These are phyloP conservation scores for Kwoniella bestiolae DNA, from an alignment of 768 basidiomycete species.

Conservation along the genomic window DNA sequence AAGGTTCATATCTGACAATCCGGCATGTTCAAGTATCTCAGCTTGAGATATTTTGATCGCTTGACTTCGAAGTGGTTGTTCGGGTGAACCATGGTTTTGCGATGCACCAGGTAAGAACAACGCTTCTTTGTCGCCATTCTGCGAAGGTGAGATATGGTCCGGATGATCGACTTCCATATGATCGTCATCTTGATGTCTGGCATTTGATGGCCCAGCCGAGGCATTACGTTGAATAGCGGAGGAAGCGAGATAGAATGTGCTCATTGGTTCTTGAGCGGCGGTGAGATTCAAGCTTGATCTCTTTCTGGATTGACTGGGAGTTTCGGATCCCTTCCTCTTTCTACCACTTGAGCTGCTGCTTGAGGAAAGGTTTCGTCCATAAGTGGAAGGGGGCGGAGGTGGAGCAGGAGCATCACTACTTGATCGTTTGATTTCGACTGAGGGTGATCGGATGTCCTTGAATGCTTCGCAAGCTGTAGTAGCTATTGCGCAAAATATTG, in stretches of 20 bases:
- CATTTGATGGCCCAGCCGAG: neutral
- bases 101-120: slow-evolving; percentile 16
- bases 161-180: neutral
- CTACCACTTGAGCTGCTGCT: neutral
- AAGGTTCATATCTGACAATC: slow-evolving; percentile 33
- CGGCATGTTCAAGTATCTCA: slow-evolving; percentile 23
- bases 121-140: neutral
- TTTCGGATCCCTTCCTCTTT: slow-evolving; percentile 13
- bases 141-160: neutral
- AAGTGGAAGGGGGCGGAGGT: neutral
- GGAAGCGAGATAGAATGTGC: neutral
- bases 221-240: neutral
- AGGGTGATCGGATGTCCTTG: slow-evolving; percentile 14
- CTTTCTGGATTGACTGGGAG: slow-evolving; percentile 10
- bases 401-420: neutral
- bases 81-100: neutral
- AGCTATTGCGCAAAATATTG: slow-evolving; percentile 54
- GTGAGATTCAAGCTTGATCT: slow-evolving; percentile 18
- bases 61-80: slow-evolving; percentile 5
- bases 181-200: neutral
- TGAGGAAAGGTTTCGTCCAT: neutral
- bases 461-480: slow-evolving; percentile 54
- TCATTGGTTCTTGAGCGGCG: slow-evolving; percentile 1
- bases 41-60: slow-evolving; percentile 24
- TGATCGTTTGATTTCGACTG: slow-evolving; percentile 18